Percentiles rank a stretch among this genome's conserved stretches.
Conservation (phyloP, 2,329 filamentous ascomycete genomes). For the Coniochaeta sp. region DNA sequence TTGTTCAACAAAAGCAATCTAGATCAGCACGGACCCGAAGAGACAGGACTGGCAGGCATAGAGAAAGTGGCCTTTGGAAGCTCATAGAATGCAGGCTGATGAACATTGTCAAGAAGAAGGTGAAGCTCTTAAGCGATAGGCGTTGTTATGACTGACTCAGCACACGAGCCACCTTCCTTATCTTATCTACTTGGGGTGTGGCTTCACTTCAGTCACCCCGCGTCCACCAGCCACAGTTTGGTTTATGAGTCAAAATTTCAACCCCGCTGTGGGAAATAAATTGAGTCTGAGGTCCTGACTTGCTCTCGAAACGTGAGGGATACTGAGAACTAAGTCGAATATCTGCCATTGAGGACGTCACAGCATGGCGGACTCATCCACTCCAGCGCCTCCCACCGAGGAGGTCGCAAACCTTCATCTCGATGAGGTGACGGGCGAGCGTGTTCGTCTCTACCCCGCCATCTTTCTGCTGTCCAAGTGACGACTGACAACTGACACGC, state of each 20-base stretch:
- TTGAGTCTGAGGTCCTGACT: background rate
- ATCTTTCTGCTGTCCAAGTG: conserved; percentile 11
- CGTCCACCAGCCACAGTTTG: background rate
- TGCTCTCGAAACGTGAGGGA: background rate
- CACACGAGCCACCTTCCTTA: background rate
- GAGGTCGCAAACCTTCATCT: conserved; percentile 67
- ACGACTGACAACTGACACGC: background rate
- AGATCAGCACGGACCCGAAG: too few species aligned
- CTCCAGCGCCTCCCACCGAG: conserved; percentile 33
- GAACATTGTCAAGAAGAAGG: too few species aligned
- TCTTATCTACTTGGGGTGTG: background rate
- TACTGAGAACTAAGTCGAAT: background rate
- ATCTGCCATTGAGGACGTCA: conserved; percentile 1
- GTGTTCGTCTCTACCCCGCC: background rate
- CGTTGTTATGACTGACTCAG: background rate
- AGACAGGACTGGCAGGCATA: too few species aligned
- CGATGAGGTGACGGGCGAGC: conserved; percentile 87
- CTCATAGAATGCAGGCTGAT: too few species aligned
- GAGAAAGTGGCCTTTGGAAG: too few species aligned
- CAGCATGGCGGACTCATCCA: conserved; percentile 17
- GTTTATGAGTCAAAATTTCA: conserved; percentile 4
- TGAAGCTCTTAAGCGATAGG: too few species aligned
- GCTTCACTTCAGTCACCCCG: background rate
- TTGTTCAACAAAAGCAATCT: too few species aligned
- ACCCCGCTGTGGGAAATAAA: conserved; percentile 3